Evolutionary conservation across 2,329 filamentous ascomycete genomes (phyloP), one percentile per base, ranked within the genome.

Genomic region (Byssoonygena ceratinophila): DNA sequence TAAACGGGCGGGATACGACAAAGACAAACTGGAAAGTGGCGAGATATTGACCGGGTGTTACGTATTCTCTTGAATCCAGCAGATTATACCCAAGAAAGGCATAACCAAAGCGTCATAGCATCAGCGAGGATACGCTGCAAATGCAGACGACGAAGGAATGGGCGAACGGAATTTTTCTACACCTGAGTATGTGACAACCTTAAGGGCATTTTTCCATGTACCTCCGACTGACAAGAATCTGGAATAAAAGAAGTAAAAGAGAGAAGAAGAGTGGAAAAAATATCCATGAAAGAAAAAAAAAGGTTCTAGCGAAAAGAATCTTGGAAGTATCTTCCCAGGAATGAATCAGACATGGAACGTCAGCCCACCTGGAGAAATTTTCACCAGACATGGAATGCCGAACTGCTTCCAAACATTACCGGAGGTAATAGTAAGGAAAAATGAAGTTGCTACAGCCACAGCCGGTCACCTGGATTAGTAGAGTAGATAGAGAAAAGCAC

Each of bases 21-120:
- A 51, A 34, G 36, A 29, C 7, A 41, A 55, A 20, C 32, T 55
- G 23, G 55, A 55, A 37, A 52, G 48, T 20, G 55, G 55, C 3
- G 51, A 54, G 36, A 52, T 55, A 18, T 32, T 40, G n/a, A 12
- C 37, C 16, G 37, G 37, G 1, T 16, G 7, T 23, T 23, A 40
- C 4, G n/a, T 23, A 23, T 40, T 2, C 37, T 12, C 37, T 2
- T 40, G 23, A 40, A 5, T 2, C 6, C 36, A 18, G 36, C 2
- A 39, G 32, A 34, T n/a, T 14, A 9, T 34, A 34, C 12, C 32
- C n/a, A n/a, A 34, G 32, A 34, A 14, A 34, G 12, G n/a, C 9
- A 34, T 11, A 34, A 1, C 7, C 32, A 34, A 4, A 4, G 12
- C 32, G 12, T 14, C 11, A 5, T 29, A 29, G 5, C 5, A 29